Evolutionary conservation across 345 rosid genomes (phyloP), one percentile per base, ranked within the genome.

Genomic region (Eucalyptus curtisii): DNA sequence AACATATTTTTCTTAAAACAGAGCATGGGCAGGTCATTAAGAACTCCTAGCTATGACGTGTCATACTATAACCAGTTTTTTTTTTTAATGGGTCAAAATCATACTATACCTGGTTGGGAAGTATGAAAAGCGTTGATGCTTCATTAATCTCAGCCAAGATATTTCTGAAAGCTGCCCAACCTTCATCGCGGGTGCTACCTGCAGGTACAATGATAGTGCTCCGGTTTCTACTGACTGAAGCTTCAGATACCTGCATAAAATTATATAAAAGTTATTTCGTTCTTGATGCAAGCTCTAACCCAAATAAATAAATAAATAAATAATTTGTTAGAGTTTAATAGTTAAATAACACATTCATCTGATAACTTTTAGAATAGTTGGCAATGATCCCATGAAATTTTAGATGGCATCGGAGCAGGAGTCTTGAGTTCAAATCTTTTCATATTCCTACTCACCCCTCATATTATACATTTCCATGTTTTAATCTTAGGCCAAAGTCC

Each of bases 121-220:
- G 89, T 10, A 91, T 87, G 90, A 94, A 96, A 87, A 95, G 97
- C 80, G 92, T 95, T 68, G 98, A 94, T 86, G 98, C 98, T 93
- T 97, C 99, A 88, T 95, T 93, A 53, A 98, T 95, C 92, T 97
- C 99, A 4, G 98, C 99, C 90, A 98, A 92, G 49, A 98, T 96
- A 90, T 97, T 94, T 94, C 99, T 95, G 90, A 98, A 98, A 87
- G 99, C 97, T 55, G 98, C 93, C 99, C 99, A 98, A 22, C 99
- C 99, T 95, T 97, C 99, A 90, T 97, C 98, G 87, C 95, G 91
- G 27, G 95, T 71, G 90, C 90, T 96, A 88, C 99, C 99, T 59
- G 99, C 99, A 44, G 99, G 99, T 84, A 98, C 98, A 85, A 98
- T 97, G 85, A 98, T 98, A 86, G 99, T 98, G 90, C 99, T 98